Base-by-base conservation (phyloP, 805 yeast species). In the Saitoella complicata region DNA sequence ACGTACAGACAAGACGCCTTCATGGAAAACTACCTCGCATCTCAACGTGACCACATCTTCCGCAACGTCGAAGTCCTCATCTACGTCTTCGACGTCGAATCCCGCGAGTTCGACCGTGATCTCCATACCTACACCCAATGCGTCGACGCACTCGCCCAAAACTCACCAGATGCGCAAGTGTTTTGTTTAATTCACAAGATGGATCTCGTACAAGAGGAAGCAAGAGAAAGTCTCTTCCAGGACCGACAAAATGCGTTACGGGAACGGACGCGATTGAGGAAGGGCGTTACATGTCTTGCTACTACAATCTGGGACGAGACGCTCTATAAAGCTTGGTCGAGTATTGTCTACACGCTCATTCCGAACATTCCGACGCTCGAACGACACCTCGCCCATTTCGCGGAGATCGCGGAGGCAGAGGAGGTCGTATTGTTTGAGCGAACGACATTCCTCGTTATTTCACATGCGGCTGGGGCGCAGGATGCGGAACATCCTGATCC, bases 231-330 rank as follows among this genome's bases (percentile, higher is more conserved):
- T 12, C 30, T 51, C 5, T 37, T 45, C 11, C 54, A 50, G 39
- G 52, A 51, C 38, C 39, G 54, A 5, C 46, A 49, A 38, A 93
- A 85, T 56, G 70, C 87, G 51, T 87, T 86, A 56, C 72, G 71
- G 11, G 75, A 83, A 13, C 85, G 88, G 80, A 80, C 85, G 81
- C 76, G 74, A 43, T 21, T 21, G 21, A 21, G 21, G 21, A 21
- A 21, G 4, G 80, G 78, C 52, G 77, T 75, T 41, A 80, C 83
- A 10, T 79, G 96, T 2, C 88, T 86, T 58, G 88, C 95, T 5
- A 91, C 97, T 0, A 83, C 95, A 1, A 88, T 88, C 46, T 88
- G 97, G 97, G 96, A 88, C 63, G 97, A 88, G 60, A 77, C 88
- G 56, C 67, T 88, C 47, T 91, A 88, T 60, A 87, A 82, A 60